These are phyloP conservation scores for Cryptomeria japonica DNA, from an alignment of 75 land plant species.

Conservation along the genomic window DNA sequence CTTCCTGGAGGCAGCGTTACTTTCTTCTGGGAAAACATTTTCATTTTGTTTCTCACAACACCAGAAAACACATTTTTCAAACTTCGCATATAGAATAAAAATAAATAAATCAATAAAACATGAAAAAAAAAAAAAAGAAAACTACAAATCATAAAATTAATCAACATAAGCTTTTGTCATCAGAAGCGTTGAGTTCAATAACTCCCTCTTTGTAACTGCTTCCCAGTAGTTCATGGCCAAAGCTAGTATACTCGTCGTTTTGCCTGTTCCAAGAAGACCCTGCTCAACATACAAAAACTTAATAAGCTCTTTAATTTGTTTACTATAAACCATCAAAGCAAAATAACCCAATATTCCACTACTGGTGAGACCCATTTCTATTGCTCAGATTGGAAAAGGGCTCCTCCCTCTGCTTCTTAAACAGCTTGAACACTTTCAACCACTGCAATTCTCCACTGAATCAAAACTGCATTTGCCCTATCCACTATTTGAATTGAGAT, in stretches of 20 bases:
- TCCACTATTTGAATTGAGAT: too few species aligned
- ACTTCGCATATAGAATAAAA: not conserved
- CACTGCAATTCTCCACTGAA: too few species aligned
- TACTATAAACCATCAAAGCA: too few species aligned
- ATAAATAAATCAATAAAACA: not conserved
- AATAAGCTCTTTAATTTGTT: too few species aligned
- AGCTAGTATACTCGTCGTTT: slow-evolving; percentile 96
- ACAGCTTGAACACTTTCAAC: slow-evolving; percentile 25
- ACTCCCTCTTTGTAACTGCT: slow-evolving; percentile 86
- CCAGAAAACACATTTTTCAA: not conserved
- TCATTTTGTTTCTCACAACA: slow-evolving; percentile 95
- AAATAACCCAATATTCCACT: not conserved
- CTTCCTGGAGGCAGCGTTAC: slow-evolving; percentile 92
- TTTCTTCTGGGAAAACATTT: slow-evolving; percentile 99
- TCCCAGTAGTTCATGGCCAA: slow-evolving; percentile 98
- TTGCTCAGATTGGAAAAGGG: not conserved
- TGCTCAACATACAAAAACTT: slow-evolving; percentile 17
- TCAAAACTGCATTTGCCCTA: too few species aligned
- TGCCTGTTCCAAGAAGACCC: slow-evolving; percentile 99
- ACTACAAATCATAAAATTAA: not conserved
- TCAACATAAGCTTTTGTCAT: slow-evolving; percentile 64
- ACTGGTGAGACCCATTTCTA: not conserved
- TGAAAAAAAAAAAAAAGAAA: too few species aligned
- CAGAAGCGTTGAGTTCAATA: slow-evolving; percentile 97
- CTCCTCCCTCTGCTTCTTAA: slow-evolving; percentile 77